Evolutionary conservation across 345 rosid species (phyloP), one percentile per base, ranked within the genome.

Genomic region (Litchi chinensis): DNA sequence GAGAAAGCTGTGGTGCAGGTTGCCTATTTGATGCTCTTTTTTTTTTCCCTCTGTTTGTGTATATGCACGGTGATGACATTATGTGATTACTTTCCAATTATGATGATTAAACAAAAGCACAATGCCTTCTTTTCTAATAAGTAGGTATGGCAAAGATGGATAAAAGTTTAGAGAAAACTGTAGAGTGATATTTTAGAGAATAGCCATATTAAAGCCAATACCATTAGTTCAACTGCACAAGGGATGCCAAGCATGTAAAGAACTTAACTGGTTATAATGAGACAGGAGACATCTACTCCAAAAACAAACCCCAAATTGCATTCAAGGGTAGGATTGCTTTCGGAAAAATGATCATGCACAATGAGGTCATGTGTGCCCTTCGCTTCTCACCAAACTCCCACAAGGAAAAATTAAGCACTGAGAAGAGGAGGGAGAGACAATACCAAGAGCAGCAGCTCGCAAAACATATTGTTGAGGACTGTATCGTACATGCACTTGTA

Each of bases 1-100:
- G 99, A 96, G 90, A 96, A 90, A 82, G 99, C 99, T 41, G 95
- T 96, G 80, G 98, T 96, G 65, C 99, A 96, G 97, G 99, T 95
- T 67, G 80, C 39, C 22, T 7, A 15, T 65, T 9, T 16, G 39
- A 60, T 57, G 65, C 16, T 46, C 19, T n/a, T 18, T 44, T 24
- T 77, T 75, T 39, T 63, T 44, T 5, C 2, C 10, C 10, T 70
- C 19, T 70, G 5, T 7, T 12, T 40, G 56, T 8, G 24, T n/a
- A 59, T 7, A 59, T 59, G 65, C 28, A 60, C 10, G 59, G 28
- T 12, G 12, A 60, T 60, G 19, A 10, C 65, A 60, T 60, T 10
- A 60, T 21, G 28, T 60, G 65, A 60, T 22, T 60, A 22, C 12
- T 60, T 60, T 7, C 12, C 22, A 22, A 22, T 10, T 60, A 60